These are phyloP conservation scores for Hydrangea macrophylla DNA, from an alignment of 148 eudicot species.

Conservation along the genomic window DNA sequence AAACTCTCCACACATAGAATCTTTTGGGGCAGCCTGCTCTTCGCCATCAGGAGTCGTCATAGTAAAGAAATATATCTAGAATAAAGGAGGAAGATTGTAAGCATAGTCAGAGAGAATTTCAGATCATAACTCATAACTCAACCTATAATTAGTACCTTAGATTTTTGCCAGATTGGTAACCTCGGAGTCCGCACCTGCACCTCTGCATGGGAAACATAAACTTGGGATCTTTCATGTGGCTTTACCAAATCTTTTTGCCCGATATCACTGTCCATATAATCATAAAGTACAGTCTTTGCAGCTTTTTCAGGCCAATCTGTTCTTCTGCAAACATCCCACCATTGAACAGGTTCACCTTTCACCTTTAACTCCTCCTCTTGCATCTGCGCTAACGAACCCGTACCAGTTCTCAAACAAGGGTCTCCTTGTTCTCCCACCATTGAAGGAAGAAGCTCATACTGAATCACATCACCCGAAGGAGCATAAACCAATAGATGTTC, in stretches of 20 bases:
- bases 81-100: constrained; percentile 7
- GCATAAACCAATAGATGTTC: constrained; percentile 83
- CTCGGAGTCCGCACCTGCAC: constrained; percentile 69
- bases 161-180: constrained; percentile 79
- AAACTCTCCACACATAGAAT: constrained; percentile 57
- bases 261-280: constrained; percentile 38
- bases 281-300: constrained; percentile 34
- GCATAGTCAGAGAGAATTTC: constrained; percentile 5
- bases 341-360: constrained; percentile 73
- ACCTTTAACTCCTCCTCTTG: constrained; percentile 80
- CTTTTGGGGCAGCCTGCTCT: constrained; percentile 15
- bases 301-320: constrained; percentile 78
- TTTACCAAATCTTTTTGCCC: constrained; percentile 38
- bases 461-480: constrained; percentile 82
- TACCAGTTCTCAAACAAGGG: constrained; percentile 39
- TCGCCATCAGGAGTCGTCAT: constrained; percentile 38
- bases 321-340: constrained; percentile 99
- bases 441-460: constrained; percentile 75
- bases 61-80: constrained; percentile 63
- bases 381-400: constrained; percentile 40
- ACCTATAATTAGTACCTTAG: constrained; percentile 46
- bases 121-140: constrained; percentile 5
- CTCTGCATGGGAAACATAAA: constrained; percentile 89
- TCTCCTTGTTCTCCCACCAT: constrained; percentile 57
- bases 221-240: constrained; percentile 55